Percentiles rank a stretch among this genome's conserved stretches.
Conservation (phyloP, 768 basidiomycete genomes). For the Clitopilus passeckerianus region DNA sequence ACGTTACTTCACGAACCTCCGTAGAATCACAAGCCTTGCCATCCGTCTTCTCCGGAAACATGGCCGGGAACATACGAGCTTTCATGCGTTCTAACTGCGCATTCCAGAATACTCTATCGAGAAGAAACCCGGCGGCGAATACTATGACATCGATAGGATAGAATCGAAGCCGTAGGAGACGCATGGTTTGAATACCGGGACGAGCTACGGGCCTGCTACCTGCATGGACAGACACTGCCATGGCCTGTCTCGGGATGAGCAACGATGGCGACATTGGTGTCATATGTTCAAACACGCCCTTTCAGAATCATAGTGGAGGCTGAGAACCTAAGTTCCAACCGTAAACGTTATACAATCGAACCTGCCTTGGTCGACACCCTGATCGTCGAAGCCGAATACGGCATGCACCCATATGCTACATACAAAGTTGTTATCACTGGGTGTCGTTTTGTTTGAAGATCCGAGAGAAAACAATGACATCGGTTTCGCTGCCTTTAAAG, state of each 20-base stretch:
- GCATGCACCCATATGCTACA: background rate
- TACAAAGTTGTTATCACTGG: background rate
- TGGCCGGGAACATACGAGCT: background rate
- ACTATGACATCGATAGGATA: constrained; percentile 3
- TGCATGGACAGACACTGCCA: background rate
- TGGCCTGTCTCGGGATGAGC: background rate
- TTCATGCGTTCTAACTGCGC: background rate
- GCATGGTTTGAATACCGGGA: background rate
- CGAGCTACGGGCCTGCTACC: background rate
- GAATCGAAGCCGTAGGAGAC: background rate
- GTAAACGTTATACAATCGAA: background rate
- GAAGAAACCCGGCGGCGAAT: background rate
- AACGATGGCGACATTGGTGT: background rate
- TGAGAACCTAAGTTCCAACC: background rate
- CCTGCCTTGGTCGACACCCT: background rate
- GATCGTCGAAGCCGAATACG: background rate
- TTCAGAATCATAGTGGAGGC: background rate
- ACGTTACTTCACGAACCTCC: background rate
- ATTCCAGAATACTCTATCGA: background rate
- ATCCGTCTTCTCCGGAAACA: background rate
- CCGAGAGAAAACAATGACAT: background rate
- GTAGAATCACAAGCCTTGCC: background rate
- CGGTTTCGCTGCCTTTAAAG: background rate
- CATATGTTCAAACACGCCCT: background rate
- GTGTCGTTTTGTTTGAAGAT: background rate